Evolutionary conservation across 2,329 filamentous ascomycete genomes (phyloP), one percentile per base, ranked within the genome.

Genomic region (Fusarium proliferatum): DNA sequence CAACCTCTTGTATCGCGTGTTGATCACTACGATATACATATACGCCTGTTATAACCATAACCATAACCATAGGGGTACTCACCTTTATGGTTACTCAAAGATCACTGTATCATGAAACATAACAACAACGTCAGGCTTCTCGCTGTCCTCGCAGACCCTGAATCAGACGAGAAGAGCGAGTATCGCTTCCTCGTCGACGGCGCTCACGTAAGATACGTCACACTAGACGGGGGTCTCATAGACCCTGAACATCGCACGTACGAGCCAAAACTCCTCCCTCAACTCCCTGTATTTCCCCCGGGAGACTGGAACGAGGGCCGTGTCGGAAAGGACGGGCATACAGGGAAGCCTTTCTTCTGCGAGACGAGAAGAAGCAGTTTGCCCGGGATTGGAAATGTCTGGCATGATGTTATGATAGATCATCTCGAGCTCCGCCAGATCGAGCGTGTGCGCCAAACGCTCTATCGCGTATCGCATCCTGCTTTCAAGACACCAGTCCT

Each of bases 221-320:
- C 79, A 17, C 77, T 85, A 34, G 81, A 82, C 13, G 68, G 79
- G 16, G 80, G 81, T 56, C 60, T 81, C 6, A 79, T 81, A 52
- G 75, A 78, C 34, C 62, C 61, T 23, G 78, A 81, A 41, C 80
- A 83, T 60, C 75, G 82, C 61, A 78, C 76, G 23, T 83, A 80
- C 56, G 79, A 70, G 13, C 81, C 81, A 17, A 60, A 71, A 15
- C 72, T 84, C 33, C 67, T 82, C 39, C 45, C 79, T 9, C 64
- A 77, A 16, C 78, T 86, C 15, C 83, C 84, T 7, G 73, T 77
- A 9, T 80, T 85, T 21, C 82, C 82, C 3, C 53, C 76, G 2
- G 82, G 83, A 16, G 79, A 83, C 68, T 86, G 83, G 84, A 85
- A 85, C 63, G 71, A 76, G 52, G 84, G 79, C 52, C 79, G 79